Conservation (phyloP, 768 basidiomycete genomes). For the Lactarius hengduanensis region DNA sequence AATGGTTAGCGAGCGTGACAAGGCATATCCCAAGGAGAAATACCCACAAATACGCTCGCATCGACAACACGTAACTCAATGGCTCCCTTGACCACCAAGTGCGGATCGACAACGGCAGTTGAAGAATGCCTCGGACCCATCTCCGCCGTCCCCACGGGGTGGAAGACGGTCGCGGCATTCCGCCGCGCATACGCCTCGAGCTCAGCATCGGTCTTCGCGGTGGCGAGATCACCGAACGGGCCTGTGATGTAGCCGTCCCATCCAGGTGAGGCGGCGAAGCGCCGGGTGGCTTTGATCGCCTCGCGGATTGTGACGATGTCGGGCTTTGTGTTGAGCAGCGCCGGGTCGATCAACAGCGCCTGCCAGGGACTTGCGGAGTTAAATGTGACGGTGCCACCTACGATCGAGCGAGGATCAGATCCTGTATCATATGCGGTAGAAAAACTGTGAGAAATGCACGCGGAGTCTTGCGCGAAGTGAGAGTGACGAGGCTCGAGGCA, state of each 20-base stretch:
- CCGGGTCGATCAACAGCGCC: constrained; percentile 32
- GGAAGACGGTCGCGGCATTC: constrained; percentile 12
- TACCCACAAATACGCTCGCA: constrained; percentile 30
- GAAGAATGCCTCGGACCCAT: constrained; percentile 23
- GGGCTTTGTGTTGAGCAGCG: background rate
- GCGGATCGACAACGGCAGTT: constrained; percentile 30
- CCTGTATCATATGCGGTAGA: background rate
- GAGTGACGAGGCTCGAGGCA: constrained; percentile 3
- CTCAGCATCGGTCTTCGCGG: constrained; percentile 24
- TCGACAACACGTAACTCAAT: constrained; percentile 44
- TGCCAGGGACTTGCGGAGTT: constrained; percentile 30
- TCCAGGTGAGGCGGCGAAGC: constrained; percentile 17
- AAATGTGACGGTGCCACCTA: constrained; percentile 32
- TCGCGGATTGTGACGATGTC: constrained; percentile 12
- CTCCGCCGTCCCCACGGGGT: constrained; percentile 27
- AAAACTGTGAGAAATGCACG: constrained; percentile 2
- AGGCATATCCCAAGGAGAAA: background rate
- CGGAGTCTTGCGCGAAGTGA: too few relatives aligned
- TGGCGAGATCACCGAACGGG: constrained; percentile 14
- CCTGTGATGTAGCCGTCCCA: constrained; percentile 23
- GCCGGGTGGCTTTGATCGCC: background rate
- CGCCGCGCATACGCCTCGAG: constrained; percentile 22
- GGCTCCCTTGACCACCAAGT: constrained; percentile 40
- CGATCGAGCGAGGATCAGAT: background rate
- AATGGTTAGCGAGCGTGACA: background rate